Evolutionary conservation across 192 early-diverging fungal species (phyloP), one percentile per base, ranked within the genome.

Genomic region (Entomortierella lignicola): DNA sequence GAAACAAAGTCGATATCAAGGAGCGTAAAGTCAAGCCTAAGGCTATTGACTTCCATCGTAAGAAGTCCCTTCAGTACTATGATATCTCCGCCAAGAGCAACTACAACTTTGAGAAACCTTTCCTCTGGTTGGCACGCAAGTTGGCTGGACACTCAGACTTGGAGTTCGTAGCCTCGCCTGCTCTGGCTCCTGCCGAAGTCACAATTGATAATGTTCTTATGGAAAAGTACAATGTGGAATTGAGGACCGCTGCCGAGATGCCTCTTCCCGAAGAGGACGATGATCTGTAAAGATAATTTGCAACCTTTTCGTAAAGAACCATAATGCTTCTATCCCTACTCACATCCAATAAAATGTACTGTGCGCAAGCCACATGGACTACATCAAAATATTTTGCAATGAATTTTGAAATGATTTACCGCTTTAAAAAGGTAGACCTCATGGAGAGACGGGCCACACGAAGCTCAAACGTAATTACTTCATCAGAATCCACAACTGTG

Each of bases 31-130:
- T 99, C 68, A 99, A 99, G 94, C 94, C 97, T 62, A 99, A 99
- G 91, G 91, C 90, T 71, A 98, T 99, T 85, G 98, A 97, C 52
- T 99, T 99, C 94, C 98, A 99, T 89, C 90, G 97, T 68, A 99
- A 99, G 91, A 98, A 99, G 92, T 97, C 96, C 87, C 90, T 99
- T 32, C 98, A 99, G 89, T 99, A 99, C 93, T 99, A 98, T 84
- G 98, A 99, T 82, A 99, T 99, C 84, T 94, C 93, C 60, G 98
- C 98, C 81, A 99, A 99, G 91, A 90, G 88, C 83, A 99, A 99
- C 92, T 99, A 99, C 91, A 99, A 99, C 90, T 99, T 97, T 80
- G 98, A 99, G 89, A 99, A 99, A 92, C 97, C 98, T 55, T 99
- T 99, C 93, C 88, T 99, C 70, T 99, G 97, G 97, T 92, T 99